Conservation (phyloP, 768 basidiomycete species). For the Leccinum longicurvipes region DNA sequence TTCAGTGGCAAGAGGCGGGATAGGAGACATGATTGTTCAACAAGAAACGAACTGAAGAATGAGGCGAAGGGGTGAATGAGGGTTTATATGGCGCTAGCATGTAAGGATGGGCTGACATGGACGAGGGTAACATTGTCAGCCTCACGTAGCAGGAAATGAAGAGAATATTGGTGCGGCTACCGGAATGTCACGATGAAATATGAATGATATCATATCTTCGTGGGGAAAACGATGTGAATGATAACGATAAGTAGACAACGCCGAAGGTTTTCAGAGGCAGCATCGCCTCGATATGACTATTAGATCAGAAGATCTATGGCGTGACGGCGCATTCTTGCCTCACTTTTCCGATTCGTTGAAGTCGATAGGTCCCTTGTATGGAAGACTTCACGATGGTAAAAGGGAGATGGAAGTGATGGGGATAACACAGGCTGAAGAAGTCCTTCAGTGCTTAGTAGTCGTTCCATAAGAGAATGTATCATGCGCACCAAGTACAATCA, state of each 20-base stretch:
- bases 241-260: background rate
- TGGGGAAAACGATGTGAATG: background rate
- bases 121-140: constrained; percentile 8
- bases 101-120: constrained; percentile 3
- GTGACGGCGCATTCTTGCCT: background rate
- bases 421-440: background rate
- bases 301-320: background rate
- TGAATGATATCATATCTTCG: background rate
- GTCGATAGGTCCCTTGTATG: no score
- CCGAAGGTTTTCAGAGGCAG: background rate
- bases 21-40: constrained; percentile 17
- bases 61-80: background rate
- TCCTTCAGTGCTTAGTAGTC: background rate
- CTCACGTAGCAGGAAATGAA: background rate
- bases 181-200: background rate
- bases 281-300: background rate
- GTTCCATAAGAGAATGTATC: background rate
- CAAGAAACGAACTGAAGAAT: background rate
- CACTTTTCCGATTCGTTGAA: background rate
- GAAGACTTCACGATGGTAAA: background rate
- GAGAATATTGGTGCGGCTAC: background rate
- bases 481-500: background rate
- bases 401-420: no score
- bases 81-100: constrained; percentile 4
- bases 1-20: constrained; percentile 12